Percentiles rank a stretch among this genome's conserved stretches.
Evolutionary conservation across 2,329 filamentous ascomycete species (phyloP).

Genomic region (Fusarium sp.): DNA sequence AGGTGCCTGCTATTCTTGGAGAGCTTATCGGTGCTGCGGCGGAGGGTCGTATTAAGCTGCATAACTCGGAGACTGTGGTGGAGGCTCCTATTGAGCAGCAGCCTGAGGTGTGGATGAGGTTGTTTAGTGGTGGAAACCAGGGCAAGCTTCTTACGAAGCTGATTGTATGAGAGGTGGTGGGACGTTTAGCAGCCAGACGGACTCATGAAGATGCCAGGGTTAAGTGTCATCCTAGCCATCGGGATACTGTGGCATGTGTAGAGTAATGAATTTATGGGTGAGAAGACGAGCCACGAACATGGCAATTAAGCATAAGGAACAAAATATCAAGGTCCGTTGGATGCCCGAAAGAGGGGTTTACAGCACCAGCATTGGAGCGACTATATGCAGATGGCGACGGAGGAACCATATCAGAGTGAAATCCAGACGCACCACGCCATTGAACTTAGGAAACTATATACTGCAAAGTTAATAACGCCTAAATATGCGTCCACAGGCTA

Average conservation of each 20-base stretch:
- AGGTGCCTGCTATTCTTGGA: conserved; percentile 39
- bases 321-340: neutral
- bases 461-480: no score
- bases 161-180: conserved; percentile 15
- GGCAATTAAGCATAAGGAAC: neutral
- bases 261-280: neutral
- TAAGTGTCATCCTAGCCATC: neutral
- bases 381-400: no score
- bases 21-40: conserved; percentile 44
- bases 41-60: conserved; percentile 41
- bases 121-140: conserved; percentile 42
- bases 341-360: neutral
- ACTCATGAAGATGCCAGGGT: neutral
- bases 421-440: no score
- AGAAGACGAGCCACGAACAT: neutral
- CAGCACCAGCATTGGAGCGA: no score
- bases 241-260: no score
- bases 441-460: no score
- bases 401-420: no score
- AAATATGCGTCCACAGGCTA: no score
- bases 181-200: neutral
- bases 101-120: conserved; percentile 41
- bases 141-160: conserved; percentile 45
- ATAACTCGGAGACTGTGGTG: conserved; percentile 39
- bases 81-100: conserved; percentile 42